Conservation (phyloP, 257 asterid genomes). For the Agastache rugosa region DNA sequence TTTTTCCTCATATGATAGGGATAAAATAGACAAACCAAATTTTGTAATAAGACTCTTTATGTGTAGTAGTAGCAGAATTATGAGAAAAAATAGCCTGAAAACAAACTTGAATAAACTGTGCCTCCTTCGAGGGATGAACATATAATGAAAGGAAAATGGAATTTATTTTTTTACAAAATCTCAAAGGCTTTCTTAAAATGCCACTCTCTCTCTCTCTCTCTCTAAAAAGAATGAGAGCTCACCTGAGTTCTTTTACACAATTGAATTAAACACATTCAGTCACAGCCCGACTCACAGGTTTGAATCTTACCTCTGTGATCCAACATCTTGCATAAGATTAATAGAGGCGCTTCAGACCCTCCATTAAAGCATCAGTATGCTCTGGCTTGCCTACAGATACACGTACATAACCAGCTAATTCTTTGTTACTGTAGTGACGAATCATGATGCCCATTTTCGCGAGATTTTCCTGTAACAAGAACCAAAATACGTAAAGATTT, state of each 20-base stretch:
- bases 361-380: slow-evolving; percentile 83
- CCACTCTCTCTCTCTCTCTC: background rate
- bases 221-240: slow-evolving; percentile 17
- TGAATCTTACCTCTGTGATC: background rate
- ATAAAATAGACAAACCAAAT: too few relatives aligned
- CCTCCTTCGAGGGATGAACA: slow-evolving; percentile 2
- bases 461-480: slow-evolving; percentile 75
- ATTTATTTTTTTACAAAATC: slow-evolving; percentile 1
- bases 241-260: slow-evolving; percentile 14
- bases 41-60: too few relatives aligned
- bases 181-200: background rate
- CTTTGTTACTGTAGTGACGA: slow-evolving; percentile 92
- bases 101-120: background rate
- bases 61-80: too few relatives aligned
- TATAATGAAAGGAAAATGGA: background rate
- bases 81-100: background rate
- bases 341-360: slow-evolving; percentile 57
- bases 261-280: background rate
- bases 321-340: slow-evolving; percentile 30
- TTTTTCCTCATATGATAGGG: too few relatives aligned
- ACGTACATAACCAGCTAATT: slow-evolving; percentile 82
- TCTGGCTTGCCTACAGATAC: slow-evolving; percentile 96
- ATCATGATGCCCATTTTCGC: slow-evolving; percentile 90
- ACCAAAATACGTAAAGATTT: background rate
- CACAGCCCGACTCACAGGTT: background rate